These are phyloP conservation scores for Crassisporium funariophilum DNA, from an alignment of 768 basidiomycete species.

Conservation along the genomic window DNA sequence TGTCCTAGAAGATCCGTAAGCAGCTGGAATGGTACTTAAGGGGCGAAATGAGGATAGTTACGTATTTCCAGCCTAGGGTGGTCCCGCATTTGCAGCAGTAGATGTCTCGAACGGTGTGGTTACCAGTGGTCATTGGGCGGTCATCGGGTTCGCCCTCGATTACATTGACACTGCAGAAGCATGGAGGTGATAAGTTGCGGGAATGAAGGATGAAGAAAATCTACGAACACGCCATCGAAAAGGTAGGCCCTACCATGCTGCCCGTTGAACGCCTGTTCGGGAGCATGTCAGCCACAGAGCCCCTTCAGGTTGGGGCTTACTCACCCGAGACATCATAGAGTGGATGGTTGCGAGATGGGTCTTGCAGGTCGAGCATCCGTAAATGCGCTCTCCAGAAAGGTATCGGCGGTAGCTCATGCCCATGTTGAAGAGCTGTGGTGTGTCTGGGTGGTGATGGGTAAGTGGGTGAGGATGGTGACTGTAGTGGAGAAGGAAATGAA, in stretches of 20 bases:
- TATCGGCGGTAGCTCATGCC: conserved; percentile 90
- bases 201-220: conserved; percentile 1
- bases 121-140: conserved; percentile 94
- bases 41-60: conserved; percentile 39
- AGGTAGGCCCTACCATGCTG: conserved; percentile 96
- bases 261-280: conserved; percentile 87
- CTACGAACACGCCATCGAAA: conserved; percentile 87
- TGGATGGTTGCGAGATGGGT: conserved; percentile 92
- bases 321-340: conserved; percentile 86
- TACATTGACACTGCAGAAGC: conserved; percentile 77
- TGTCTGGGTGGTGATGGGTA: too few species aligned
- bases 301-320: conserved; percentile 31
- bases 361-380: conserved; percentile 84
- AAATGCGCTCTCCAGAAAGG: conserved; percentile 82
- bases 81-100: conserved; percentile 89
- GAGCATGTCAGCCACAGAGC: conserved; percentile 13
- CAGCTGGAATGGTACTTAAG: background rate
- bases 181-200: conserved; percentile 14
- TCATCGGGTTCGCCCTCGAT: conserved; percentile 88
- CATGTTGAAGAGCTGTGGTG: conserved; percentile 55
- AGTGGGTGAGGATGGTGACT: conserved; percentile 36
- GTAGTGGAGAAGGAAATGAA: conserved; percentile 25
- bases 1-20: conserved; percentile 58
- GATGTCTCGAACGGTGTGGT: conserved; percentile 95
- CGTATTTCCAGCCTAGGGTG: conserved; percentile 98